Percentiles rank a stretch among this genome's conserved stretches.
These are phyloP conservation scores for Aspergillus bridgeri DNA, from an alignment of 495 filamentous ascomycete species.

Conservation along the genomic window DNA sequence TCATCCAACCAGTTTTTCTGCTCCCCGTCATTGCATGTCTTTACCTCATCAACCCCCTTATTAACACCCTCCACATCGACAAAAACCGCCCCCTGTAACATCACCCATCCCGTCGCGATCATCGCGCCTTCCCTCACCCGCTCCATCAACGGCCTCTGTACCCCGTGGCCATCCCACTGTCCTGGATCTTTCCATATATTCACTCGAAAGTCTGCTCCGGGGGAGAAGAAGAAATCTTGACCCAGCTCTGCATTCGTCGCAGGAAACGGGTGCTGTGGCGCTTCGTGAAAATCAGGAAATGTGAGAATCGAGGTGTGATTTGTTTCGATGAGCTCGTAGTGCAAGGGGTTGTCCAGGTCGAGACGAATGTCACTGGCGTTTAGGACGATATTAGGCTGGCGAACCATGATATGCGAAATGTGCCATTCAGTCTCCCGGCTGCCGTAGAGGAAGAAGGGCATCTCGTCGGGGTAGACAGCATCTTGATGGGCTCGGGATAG, in stretches of 20 bases:
- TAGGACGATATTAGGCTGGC: slow-evolving; percentile 9
- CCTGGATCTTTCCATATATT: slow-evolving; percentile 25
- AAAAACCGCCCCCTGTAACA: not conserved
- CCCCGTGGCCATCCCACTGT: not conserved
- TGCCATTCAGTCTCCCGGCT: slow-evolving; percentile 20
- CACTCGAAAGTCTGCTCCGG: slow-evolving; percentile 20
- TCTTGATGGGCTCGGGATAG: slow-evolving; percentile 30
- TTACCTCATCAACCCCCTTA: not conserved
- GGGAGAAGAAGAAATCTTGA: slow-evolving; percentile 30
- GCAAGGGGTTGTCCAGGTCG: not conserved
- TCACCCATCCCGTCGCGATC: not conserved
- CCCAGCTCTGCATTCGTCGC: slow-evolving; percentile 7
- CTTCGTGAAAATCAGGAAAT: slow-evolving; percentile 22
- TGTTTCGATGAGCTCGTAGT: slow-evolving; percentile 2
- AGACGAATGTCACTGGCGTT: not conserved
- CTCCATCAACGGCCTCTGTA: not conserved
- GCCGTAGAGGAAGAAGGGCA: slow-evolving; percentile 49
- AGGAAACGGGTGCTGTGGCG: slow-evolving; percentile 31
- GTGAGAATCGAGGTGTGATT: slow-evolving; percentile 13
- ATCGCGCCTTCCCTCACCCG: not conserved
- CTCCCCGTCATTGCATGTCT: not conserved
- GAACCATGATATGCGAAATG: slow-evolving; percentile 38
- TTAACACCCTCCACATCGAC: not conserved
- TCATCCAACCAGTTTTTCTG: not conserved
- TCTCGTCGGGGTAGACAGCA: slow-evolving; percentile 26